These are phyloP conservation scores for Colletotrichum magnum DNA, from an alignment of 2,329 filamentous ascomycete species.

Conservation along the genomic window DNA sequence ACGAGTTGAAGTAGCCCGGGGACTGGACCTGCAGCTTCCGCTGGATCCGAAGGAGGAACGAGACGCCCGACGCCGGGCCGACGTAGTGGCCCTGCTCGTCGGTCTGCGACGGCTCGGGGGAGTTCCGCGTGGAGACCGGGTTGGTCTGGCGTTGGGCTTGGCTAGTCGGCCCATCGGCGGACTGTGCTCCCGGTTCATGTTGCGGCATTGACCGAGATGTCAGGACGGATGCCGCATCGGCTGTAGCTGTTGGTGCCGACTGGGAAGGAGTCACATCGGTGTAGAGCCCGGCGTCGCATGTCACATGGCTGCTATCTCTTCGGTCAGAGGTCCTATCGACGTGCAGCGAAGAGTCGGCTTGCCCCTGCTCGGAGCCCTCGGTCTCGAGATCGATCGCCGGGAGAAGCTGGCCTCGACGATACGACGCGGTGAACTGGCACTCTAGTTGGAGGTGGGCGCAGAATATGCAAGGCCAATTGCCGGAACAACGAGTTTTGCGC, in stretches of 20 bases:
- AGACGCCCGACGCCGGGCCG: constrained; percentile 49
- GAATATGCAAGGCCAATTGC: constrained; percentile 44
- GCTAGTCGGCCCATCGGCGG: not conserved
- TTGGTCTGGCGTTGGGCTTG: not conserved
- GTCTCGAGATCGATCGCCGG: constrained; percentile 44
- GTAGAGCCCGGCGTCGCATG: not conserved
- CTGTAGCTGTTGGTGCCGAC: not conserved
- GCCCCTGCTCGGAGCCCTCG: not conserved
- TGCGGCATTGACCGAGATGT: not conserved
- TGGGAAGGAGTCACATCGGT: not conserved
- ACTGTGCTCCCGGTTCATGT: not conserved
- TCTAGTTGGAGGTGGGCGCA: constrained; percentile 44
- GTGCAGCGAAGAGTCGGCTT: not conserved
- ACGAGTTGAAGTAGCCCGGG: constrained; percentile 55
- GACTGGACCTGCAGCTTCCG: constrained; percentile 59
- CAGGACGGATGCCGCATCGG: not conserved
- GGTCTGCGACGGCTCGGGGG: constrained; percentile 48
- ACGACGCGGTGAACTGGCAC: constrained; percentile 44
- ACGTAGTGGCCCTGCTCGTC: constrained; percentile 51
- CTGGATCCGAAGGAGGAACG: constrained; percentile 46
- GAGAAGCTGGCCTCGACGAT: constrained; percentile 43
- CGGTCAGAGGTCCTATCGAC: not conserved
- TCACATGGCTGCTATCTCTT: not conserved
- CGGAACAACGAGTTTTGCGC: constrained; percentile 46
- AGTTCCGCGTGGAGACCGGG: constrained; percentile 27